These are phyloP conservation scores for Saccharomycopsis malanga DNA, from an alignment of 805 yeast genomes.

Conservation along the genomic window DNA sequence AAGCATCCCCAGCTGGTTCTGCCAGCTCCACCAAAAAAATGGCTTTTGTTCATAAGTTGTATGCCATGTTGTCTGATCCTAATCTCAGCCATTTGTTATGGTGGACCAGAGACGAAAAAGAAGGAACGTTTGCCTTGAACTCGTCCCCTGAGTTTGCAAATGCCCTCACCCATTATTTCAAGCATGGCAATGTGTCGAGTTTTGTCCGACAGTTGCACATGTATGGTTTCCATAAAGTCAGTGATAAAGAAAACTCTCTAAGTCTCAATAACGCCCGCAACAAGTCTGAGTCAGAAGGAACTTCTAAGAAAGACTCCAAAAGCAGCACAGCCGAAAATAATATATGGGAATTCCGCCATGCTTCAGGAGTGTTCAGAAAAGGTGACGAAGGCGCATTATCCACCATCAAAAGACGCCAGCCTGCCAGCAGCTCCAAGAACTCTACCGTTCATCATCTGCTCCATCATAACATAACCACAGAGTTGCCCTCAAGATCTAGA, in stretches of 20 bases:
- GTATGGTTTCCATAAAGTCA: conserved; percentile 91
- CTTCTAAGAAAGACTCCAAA: neutral
- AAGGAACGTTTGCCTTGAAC: conserved; percentile 52
- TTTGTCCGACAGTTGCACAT: conserved; percentile 92
- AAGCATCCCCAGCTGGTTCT: too few relatives aligned
- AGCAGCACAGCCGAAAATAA: conserved; percentile 11
- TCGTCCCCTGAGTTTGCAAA: conserved; percentile 59
- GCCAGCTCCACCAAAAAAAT: conserved; percentile 29
- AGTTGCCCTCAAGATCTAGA: neutral
- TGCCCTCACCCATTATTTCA: conserved; percentile 67
- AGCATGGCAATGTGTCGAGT: conserved; percentile 89
- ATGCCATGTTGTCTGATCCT: conserved; percentile 54
- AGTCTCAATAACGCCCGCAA: conserved; percentile 18
- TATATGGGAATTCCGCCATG: conserved; percentile 85
- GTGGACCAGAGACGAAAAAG: conserved; percentile 47
- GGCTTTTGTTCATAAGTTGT: conserved; percentile 60
- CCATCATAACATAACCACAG: neutral
- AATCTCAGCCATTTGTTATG: conserved; percentile 49
- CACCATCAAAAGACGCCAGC: conserved; percentile 64
- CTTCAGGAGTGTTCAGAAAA: conserved; percentile 67
- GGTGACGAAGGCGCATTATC: conserved; percentile 74
- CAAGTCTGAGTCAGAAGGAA: neutral
- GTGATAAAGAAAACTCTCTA: conserved; percentile 28
- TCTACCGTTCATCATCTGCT: conserved; percentile 9
- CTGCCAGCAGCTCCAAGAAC: conserved; percentile 28